Base-by-base conservation (phyloP, 371 early-diverging fungal species). In the Actinomucor elegans region DNA sequence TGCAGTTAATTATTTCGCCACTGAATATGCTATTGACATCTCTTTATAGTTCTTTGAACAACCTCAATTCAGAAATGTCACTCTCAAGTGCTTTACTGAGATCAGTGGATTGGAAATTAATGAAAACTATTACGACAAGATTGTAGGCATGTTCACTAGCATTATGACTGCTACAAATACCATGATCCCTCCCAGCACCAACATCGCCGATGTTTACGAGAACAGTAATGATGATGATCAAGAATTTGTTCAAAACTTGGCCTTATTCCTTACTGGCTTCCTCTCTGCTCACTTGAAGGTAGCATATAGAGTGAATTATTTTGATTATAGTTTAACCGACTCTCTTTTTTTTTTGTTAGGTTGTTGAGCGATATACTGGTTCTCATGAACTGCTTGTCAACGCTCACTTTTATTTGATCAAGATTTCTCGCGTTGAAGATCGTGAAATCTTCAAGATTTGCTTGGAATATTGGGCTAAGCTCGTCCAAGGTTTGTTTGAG, bases 391-490 rank as follows among this genome's bases (percentile, higher is more conserved):
- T 77, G 17, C 69, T 97, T n/a, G 49, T 92, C 33, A 80, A 79
- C 46, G 96, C 91, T 18, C 98, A 98, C 67, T 81, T 77, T 45
- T 98, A 95, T 59, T 73, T 98, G 29, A 78, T 98, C 59, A 83
- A 85, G 48, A 92, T 98, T 32, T 93, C 97, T 3, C 78, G 80
- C 40, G 94, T 98, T 11, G 87, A 93, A 38, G 98, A 98, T 62
- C 88, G 96, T 40, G 99, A 99, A 66, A 80, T 98, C 33, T 98
- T 98, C 86, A 98, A 98, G 82, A 89, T 94, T 38, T 96, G 97
- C 65, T 75, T 99, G 41, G 99, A 98, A 71, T 98, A 97, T 72
- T 98, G 98, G 97, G 80, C 86, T 32, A 87, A 91, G 52, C 71
- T 98, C 61, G 97, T 92, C n/a, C 81, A 86, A 17, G 91, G 87